These are phyloP conservation scores for Parastagonospora avenae DNA, from an alignment of 2,329 filamentous ascomycete species.

Conservation along the genomic window DNA sequence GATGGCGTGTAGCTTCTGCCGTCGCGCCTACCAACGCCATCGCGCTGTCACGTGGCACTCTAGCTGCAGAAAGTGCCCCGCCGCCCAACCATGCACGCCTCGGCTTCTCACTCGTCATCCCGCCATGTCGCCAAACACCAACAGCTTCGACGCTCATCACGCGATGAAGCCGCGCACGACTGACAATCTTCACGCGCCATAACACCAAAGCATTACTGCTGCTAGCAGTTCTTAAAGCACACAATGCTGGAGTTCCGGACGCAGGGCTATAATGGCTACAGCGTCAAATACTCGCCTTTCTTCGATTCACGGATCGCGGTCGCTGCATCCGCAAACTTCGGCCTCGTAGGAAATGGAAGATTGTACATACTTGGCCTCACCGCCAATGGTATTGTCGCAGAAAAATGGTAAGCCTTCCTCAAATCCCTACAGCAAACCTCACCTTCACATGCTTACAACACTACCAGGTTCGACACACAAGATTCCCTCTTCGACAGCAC, in stretches of 20 bases:
- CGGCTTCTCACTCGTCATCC: constrained; percentile 27
- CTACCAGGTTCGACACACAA: constrained; percentile 89
- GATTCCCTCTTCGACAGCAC: constrained; percentile 93
- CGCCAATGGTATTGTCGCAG: constrained; percentile 78
- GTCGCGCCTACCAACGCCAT: not conserved
- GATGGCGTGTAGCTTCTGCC: not conserved
- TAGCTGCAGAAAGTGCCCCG: constrained; percentile 21
- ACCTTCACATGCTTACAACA: constrained; percentile 14
- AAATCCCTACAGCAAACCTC: not conserved
- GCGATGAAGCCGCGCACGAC: constrained; percentile 21
- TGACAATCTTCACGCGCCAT: constrained; percentile 16
- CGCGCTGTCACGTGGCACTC: constrained; percentile 23
- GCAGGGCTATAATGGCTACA: constrained; percentile 92
- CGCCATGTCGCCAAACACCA: constrained; percentile 21
- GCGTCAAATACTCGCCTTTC: constrained; percentile 98
- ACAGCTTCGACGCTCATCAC: constrained; percentile 13
- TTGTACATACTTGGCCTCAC: constrained; percentile 85
- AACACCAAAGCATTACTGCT: constrained; percentile 1
- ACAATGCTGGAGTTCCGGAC: constrained; percentile 93
- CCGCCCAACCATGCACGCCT: constrained; percentile 20
- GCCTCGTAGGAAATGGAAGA: constrained; percentile 93
- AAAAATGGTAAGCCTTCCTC: constrained; percentile 68
- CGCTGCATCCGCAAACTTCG: constrained; percentile 90
- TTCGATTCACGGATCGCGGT: constrained; percentile 94
- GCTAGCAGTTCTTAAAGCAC: not conserved